Evolutionary conservation across 768 basidiomycete species (phyloP).

Genomic region (Pleurotus tuber-regium): DNA sequence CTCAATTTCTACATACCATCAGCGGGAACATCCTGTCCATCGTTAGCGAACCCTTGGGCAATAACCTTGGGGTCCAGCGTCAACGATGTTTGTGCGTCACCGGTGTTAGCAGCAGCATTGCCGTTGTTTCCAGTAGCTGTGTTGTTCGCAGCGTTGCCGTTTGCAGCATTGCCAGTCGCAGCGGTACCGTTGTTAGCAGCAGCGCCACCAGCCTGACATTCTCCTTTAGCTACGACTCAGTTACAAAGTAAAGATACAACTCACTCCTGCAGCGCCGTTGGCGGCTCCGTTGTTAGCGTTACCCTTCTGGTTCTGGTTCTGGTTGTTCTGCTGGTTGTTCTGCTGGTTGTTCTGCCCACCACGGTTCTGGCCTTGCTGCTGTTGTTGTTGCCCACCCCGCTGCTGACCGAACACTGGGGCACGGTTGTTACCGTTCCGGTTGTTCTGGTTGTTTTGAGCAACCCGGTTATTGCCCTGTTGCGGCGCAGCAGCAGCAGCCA

Average conservation of each 20-base stretch:
- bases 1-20: slow-evolving; percentile 32
- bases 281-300: background rate
- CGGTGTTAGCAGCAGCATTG: slow-evolving; percentile 19
- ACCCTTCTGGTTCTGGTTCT: no score
- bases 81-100: slow-evolving; percentile 43
- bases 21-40: slow-evolving; percentile 43
- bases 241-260: background rate
- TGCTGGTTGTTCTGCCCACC: background rate
- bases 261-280: background rate
- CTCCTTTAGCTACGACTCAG: background rate
- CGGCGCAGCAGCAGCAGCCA: slow-evolving; percentile 19
- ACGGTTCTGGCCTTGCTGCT: slow-evolving; percentile 7
- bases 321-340: slow-evolving; percentile 1
- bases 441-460: background rate
- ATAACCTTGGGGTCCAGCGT: slow-evolving; percentile 47
- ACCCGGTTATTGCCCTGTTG: background rate
- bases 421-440: background rate
- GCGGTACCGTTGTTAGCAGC: slow-evolving; percentile 23
- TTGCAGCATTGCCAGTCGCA: slow-evolving; percentile 3
- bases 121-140: slow-evolving; percentile 8
- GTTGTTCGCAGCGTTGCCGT: background rate
- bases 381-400: slow-evolving; percentile 7
- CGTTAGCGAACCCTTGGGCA: slow-evolving; percentile 49
- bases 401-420: slow-evolving; percentile 12
- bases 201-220: background rate